phyloP scores from a whole-genome alignment of 495 filamentous ascomycete species.

The Penicillium nucicola region DNA sequence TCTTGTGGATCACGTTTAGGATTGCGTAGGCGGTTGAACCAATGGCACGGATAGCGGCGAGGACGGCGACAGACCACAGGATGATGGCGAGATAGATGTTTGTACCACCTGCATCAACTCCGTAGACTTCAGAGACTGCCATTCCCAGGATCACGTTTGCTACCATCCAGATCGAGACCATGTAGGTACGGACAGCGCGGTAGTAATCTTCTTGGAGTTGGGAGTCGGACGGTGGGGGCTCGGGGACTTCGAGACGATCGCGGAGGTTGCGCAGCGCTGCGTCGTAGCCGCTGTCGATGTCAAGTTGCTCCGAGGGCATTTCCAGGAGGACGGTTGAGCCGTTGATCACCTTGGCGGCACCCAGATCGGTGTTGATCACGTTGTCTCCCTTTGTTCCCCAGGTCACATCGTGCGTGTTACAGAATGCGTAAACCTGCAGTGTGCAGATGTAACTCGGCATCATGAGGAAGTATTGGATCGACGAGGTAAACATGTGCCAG shows the following conservation, averaged over 20 bases:
- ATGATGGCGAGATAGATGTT: conserved; percentile 94
- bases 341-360: conserved; percentile 69
- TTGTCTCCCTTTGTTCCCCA: conserved; percentile 99
- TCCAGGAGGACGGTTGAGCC: conserved; percentile 72
- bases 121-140: conserved; percentile 88
- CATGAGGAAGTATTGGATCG: conserved; percentile 90
- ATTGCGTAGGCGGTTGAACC: conserved; percentile 80
- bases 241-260: conserved; percentile 81
- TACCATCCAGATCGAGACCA: conserved; percentile 96
- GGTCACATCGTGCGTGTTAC: conserved; percentile 98
- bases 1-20: conserved; percentile 74
- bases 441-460: conserved; percentile 95
- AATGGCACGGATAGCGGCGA: conserved; percentile 80
- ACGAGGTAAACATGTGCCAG: conserved; percentile 98
- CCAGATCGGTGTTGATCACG: conserved; percentile 84
- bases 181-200: conserved; percentile 94
- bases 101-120: conserved; percentile 57
- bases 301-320: conserved; percentile 96
- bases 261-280: conserved; percentile 94
- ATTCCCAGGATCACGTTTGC: conserved; percentile 90
- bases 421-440: conserved; percentile 97
- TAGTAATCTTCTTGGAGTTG: conserved; percentile 99
- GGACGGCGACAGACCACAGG: conserved; percentile 83
- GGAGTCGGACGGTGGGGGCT: conserved; percentile 57
- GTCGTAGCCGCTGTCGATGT: conserved; percentile 97